Conservation (phyloP, 2,329 filamentous ascomycete genomes). For the Aspergillus glaucus region DNA sequence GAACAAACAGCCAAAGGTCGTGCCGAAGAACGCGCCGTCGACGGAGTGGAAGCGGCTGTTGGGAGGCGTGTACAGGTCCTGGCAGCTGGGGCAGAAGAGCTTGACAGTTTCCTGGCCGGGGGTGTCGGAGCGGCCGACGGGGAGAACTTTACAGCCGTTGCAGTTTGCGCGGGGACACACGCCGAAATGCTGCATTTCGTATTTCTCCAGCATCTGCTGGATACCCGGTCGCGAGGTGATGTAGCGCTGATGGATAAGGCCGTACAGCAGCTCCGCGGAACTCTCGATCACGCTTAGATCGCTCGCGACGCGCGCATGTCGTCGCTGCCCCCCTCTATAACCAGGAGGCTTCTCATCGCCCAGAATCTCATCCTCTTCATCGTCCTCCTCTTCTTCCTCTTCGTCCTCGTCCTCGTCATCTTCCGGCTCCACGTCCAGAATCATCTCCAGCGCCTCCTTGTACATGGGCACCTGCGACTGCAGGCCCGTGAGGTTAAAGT, state of each 20-base stretch:
- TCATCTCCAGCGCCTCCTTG: constrained; percentile 98
- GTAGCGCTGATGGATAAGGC: constrained; percentile 95
- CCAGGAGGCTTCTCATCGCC: constrained; percentile 46
- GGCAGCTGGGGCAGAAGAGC: constrained; percentile 92
- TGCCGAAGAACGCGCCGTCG: constrained; percentile 95
- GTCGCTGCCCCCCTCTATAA: constrained; percentile 56
- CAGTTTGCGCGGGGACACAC: constrained; percentile 92
- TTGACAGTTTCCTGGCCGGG: constrained; percentile 97
- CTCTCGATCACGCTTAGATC: constrained; percentile 94
- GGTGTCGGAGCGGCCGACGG: constrained; percentile 88
- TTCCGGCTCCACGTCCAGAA: constrained; percentile 94
- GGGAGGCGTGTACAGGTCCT: constrained; percentile 94
- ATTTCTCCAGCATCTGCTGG: constrained; percentile 99
- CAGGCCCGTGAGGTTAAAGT: constrained; percentile 95
- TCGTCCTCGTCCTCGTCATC: constrained; percentile 66
- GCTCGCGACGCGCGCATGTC: constrained; percentile 80
- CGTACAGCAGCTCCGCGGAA: constrained; percentile 96
- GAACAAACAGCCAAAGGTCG: constrained; percentile 93
- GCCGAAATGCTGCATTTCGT: constrained; percentile 93
- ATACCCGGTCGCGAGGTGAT: constrained; percentile 95
- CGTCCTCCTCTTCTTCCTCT: constrained; percentile 62
- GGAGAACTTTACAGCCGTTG: constrained; percentile 80
- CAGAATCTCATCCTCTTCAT: constrained; percentile 61
- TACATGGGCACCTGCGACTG: constrained; percentile 97
- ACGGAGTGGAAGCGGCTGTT: constrained; percentile 97